Evolutionary conservation across 192 early-diverging fungal genomes (phyloP).

Genomic region (Coemansia sp.): DNA sequence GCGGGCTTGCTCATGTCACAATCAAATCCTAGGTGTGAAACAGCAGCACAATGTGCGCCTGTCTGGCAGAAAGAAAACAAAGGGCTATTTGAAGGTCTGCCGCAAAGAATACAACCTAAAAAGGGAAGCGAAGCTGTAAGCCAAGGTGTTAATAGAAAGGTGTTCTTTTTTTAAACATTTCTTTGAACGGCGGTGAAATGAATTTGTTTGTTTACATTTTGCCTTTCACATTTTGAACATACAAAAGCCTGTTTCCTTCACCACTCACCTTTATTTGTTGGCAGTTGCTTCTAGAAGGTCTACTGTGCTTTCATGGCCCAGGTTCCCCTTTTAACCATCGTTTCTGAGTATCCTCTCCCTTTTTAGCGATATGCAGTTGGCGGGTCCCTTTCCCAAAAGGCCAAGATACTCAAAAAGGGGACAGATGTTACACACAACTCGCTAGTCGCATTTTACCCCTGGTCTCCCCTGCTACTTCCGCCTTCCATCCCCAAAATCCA

Average conservation of each 20-base stretch:
- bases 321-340: slow-evolving; percentile 5
- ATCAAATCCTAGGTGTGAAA: neutral
- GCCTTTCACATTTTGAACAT: too few species aligned
- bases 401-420: neutral
- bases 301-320: neutral
- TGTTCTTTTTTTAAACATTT: neutral
- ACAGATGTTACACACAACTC: neutral
- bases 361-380: slow-evolving; percentile 1
- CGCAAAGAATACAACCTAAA: slow-evolving; percentile 1
- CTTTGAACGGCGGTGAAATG: too few species aligned
- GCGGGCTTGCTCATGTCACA: neutral
- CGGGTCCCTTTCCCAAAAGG: neutral
- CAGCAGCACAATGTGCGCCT: neutral
- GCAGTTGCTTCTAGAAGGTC: neutral
- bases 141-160: neutral
- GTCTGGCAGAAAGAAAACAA: neutral
- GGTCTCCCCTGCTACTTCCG: neutral
- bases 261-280: neutral
- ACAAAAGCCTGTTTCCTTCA: too few species aligned
- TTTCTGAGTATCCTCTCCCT: slow-evolving; percentile 9
- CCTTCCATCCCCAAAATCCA: neutral
- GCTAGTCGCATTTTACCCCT: neutral
- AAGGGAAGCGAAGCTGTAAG: neutral
- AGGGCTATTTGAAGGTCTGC: neutral
- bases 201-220: too few species aligned